Percentiles rank a stretch among this genome's conserved stretches.
Conservation (phyloP, 139 green algal species). For the Tetraselmis chui region DNA sequence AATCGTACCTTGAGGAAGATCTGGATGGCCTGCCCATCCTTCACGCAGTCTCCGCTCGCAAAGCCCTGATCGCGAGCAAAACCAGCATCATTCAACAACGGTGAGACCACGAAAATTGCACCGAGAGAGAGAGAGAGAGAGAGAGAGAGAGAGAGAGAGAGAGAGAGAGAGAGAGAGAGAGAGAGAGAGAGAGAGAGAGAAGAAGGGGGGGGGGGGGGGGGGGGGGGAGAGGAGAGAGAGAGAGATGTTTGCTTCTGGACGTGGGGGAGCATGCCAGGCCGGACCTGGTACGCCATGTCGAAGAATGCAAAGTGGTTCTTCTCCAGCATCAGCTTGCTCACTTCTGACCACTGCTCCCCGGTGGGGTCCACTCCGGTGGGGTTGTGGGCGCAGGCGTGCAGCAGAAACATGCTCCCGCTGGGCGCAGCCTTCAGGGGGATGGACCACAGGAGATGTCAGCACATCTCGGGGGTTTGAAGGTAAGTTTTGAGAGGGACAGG, state of each 20-base stretch:
- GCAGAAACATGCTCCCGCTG: constrained; percentile 81
- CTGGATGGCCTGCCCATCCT: constrained; percentile 63
- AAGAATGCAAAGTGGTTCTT: constrained; percentile 95
- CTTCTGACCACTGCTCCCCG: constrained; percentile 85
- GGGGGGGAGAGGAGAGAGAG: neutral
- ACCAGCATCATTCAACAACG: neutral
- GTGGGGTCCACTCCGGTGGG: constrained; percentile 96
- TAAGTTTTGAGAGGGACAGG: too few species aligned
- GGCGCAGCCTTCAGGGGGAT: too few species aligned
- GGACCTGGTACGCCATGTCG: constrained; percentile 90
- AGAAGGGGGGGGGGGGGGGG: neutral
- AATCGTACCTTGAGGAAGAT: constrained; percentile 63
- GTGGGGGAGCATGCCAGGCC: too few species aligned
- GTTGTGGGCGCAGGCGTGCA: constrained; percentile 98
- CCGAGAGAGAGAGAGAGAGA: neutral
- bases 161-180: too few species aligned
- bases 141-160: too few species aligned
- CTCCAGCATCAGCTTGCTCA: constrained; percentile 63
- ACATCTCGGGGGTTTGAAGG: too few species aligned
- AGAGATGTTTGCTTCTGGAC: neutral
- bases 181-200: too few species aligned
- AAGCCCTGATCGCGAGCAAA: constrained; percentile 76
- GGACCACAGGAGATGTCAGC: too few species aligned
- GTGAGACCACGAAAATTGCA: neutral
- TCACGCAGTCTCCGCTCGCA: constrained; percentile 73